Percentiles rank a stretch among this genome's conserved stretches.
These are phyloP conservation scores for Sporothrix schenckii DNA, from an alignment of 2,329 filamentous ascomycete species.

Conservation along the genomic window DNA sequence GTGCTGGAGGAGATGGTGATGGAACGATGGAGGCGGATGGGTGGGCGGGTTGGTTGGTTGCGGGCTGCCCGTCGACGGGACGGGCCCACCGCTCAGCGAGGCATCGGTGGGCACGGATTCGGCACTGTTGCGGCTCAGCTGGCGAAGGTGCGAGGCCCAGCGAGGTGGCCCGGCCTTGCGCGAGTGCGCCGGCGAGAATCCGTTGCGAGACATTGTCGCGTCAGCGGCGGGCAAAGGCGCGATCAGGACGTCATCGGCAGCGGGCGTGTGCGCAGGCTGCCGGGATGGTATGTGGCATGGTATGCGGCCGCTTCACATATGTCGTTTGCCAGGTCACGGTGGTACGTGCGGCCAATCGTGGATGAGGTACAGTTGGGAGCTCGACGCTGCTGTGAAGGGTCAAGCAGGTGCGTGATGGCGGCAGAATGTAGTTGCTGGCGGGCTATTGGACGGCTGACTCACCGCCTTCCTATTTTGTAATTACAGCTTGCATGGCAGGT, in stretches of 20 bases:
- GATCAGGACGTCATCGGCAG: constrained; percentile 29
- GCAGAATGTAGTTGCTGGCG: constrained; percentile 29
- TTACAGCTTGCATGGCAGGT: constrained; percentile 2
- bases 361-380: background rate
- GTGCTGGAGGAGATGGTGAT: background rate
- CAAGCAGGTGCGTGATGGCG: constrained; percentile 21
- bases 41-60: background rate
- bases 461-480: constrained; percentile 32
- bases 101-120: constrained; percentile 41
- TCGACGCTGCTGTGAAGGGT: constrained; percentile 16
- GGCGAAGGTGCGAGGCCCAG: constrained; percentile 58
- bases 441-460: background rate
- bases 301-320: background rate
- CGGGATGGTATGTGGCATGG: constrained; percentile 23
- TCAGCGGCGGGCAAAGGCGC: constrained; percentile 29
- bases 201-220: constrained; percentile 49
- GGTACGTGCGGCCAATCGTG: background rate
- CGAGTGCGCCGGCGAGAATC: constrained; percentile 46
- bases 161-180: constrained; percentile 49
- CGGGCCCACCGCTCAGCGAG: background rate
- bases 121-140: constrained; percentile 53
- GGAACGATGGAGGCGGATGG: background rate
- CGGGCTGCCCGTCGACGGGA: constrained; percentile 1
- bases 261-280: background rate
- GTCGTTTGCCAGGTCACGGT: background rate